A percentile compares a stretch with the other conserved stretches of the same genome.
Evolutionary conservation across 169 alveolate genomes (phyloP).

Genomic region (Plasmodium fragile): DNA sequence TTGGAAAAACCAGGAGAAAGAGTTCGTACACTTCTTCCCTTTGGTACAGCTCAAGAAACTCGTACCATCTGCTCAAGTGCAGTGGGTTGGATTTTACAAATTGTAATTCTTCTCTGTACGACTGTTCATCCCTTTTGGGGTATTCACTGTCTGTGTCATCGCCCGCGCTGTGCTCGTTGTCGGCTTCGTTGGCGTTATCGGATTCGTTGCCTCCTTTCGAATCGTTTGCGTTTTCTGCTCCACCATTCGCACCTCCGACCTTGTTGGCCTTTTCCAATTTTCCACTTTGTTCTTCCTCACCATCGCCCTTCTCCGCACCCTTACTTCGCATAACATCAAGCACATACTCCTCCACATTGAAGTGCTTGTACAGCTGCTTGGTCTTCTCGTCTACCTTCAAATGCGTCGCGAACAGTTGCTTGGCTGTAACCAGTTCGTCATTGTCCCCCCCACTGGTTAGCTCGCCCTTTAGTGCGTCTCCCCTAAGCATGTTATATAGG

Average conservation of each 20-base stretch:
- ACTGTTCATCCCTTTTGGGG: background rate
- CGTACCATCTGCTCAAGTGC: slow-evolving; percentile 49
- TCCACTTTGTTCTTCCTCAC: background rate
- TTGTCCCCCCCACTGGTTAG: background rate
- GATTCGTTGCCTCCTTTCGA: background rate
- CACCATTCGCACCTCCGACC: background rate
- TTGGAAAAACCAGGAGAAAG: slow-evolving; percentile 52
- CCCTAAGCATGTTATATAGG: slow-evolving; percentile 7
- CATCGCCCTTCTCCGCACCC: background rate
- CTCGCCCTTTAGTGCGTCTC: background rate
- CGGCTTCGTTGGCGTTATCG: background rate
- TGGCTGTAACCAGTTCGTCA: slow-evolving; percentile 44
- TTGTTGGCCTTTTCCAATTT: background rate
- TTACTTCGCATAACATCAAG: slow-evolving; percentile 12
- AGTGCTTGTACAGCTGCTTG: slow-evolving; percentile 23
- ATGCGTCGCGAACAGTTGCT: slow-evolving; percentile 27
- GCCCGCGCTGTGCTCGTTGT: background rate
- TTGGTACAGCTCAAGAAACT: slow-evolving; percentile 38
- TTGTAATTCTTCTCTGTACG: slow-evolving; percentile 33
- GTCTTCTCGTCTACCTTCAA: slow-evolving; percentile 65
- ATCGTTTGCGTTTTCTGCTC: background rate
- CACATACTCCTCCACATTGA: slow-evolving; percentile 50
- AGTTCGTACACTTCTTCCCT: slow-evolving; percentile 62
- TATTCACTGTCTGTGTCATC: background rate
- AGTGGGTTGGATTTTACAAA: slow-evolving; percentile 50